A percentile compares a stretch with the other conserved stretches of the same genome.
Conservation (phyloP, 2,329 filamentous ascomycete genomes). For the Fusarium nelsonii region DNA sequence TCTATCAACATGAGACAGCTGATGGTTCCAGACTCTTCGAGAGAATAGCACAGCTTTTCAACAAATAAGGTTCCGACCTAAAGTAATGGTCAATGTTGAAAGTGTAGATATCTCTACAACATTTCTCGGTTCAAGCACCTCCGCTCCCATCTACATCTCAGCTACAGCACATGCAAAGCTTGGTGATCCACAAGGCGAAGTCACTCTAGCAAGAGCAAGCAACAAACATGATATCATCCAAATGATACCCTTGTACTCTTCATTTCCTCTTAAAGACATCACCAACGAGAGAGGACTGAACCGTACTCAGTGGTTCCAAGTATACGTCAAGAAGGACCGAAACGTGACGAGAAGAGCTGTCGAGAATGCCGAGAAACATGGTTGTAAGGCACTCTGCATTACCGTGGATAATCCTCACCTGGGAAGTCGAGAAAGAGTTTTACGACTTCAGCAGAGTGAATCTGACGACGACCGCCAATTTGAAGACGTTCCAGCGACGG, state of each 20-base stretch:
- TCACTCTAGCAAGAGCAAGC: constrained; percentile 14
- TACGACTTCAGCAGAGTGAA: constrained; percentile 5
- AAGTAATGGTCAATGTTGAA: constrained; percentile 27
- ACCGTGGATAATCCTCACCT: constrained; percentile 30
- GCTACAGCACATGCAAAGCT: constrained; percentile 29
- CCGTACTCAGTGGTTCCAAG: constrained; percentile 25
- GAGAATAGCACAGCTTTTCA: constrained; percentile 19
- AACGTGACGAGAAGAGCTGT: constrained; percentile 8
- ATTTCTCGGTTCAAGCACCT: constrained; percentile 3
- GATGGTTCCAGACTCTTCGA: neutral
- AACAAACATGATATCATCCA: constrained; percentile 21
- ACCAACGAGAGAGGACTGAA: neutral
- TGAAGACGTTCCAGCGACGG: constrained; percentile 24
- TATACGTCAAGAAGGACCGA: constrained; percentile 31
- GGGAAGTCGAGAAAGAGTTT: constrained; percentile 25
- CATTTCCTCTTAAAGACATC: neutral
- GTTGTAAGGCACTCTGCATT: constrained; percentile 27
- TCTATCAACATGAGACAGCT: rapidly evolving
- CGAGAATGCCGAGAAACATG: constrained; percentile 14
- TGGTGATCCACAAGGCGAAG: constrained; percentile 20
- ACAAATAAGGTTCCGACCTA: constrained; percentile 14
- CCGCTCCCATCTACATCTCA: constrained; percentile 23
- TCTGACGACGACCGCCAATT: neutral
- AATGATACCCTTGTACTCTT: constrained; percentile 34
- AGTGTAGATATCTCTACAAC: constrained; percentile 20